These are phyloP conservation scores for Fomitiporia mediterranea DNA, from an alignment of 1,284 basidiomycete species.

Conservation along the genomic window DNA sequence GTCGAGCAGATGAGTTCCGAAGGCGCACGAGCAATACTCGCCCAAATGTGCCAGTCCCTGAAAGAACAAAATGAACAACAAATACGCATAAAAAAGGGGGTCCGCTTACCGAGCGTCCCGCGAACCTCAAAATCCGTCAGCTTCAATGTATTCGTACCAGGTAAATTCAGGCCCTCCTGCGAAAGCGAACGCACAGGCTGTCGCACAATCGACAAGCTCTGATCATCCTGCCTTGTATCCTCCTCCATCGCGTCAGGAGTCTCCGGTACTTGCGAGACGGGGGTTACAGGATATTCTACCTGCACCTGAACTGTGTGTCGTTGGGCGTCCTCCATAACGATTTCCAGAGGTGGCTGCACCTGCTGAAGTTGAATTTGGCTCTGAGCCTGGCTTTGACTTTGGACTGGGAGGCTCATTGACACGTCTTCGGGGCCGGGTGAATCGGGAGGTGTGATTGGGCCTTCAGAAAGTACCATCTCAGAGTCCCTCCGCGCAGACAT, in stretches of 20 bases:
- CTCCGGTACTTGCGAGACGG: constrained; percentile 15
- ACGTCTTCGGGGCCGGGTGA: constrained; percentile 34
- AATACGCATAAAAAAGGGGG: neutral
- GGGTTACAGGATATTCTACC: constrained; percentile 17
- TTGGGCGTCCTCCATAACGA: constrained; percentile 18
- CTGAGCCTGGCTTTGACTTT: neutral
- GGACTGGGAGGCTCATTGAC: neutral
- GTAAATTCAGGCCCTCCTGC: constrained; percentile 48
- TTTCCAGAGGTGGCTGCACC: constrained; percentile 1
- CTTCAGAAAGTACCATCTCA: constrained; percentile 32
- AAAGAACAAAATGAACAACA: neutral
- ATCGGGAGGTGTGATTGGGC: constrained; percentile 37
- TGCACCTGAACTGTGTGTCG: constrained; percentile 4
- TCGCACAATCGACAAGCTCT: constrained; percentile 21
- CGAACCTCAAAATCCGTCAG: constrained; percentile 77
- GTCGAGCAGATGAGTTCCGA: constrained; percentile 41
- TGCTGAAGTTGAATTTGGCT: neutral
- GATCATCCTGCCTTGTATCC: constrained; percentile 9
- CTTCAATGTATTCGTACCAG: constrained; percentile 46
- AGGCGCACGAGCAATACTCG: constrained; percentile 84
- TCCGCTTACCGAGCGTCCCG: constrained; percentile 62
- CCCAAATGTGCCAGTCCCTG: constrained; percentile 92
- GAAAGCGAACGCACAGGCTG: constrained; percentile 57
- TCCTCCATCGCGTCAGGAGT: constrained; percentile 19
- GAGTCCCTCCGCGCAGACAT: constrained; percentile 28